Percentiles rank a stretch among this genome's conserved stretches.
Conservation (phyloP, 768 basidiomycete genomes). For the Pleurotus tuber-regium region DNA sequence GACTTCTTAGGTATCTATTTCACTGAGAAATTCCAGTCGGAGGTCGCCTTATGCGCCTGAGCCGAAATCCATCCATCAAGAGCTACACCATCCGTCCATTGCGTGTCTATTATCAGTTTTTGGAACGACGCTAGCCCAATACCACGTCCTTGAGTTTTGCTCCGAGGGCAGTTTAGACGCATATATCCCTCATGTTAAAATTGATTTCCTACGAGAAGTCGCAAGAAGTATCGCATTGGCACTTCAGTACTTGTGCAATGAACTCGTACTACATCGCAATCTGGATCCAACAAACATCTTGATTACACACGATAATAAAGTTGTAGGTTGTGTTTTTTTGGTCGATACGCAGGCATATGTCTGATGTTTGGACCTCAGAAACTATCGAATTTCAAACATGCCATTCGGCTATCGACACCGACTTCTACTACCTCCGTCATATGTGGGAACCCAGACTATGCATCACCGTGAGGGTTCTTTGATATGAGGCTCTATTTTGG, state of each 20-base stretch:
- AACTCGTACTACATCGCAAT: constrained; percentile 41
- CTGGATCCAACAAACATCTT: constrained; percentile 38
- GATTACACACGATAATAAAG: constrained; percentile 34
- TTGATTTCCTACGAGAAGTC: constrained; percentile 32
- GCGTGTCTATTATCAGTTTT: constrained; percentile 44
- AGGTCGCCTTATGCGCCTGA: constrained; percentile 8
- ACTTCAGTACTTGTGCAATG: constrained; percentile 39
- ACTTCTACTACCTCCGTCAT: constrained; percentile 19
- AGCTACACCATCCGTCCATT: constrained; percentile 48
- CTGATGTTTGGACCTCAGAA: constrained; percentile 30
- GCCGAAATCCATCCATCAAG: constrained; percentile 31
- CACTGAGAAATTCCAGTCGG: no score
- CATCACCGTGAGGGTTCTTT: constrained; percentile 37
- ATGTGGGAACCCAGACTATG: constrained; percentile 25
- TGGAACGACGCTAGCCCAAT: constrained; percentile 25
- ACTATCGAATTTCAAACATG: constrained; percentile 38
- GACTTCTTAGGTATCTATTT: no score
- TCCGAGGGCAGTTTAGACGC: constrained; percentile 33
- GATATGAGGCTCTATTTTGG: background rate
- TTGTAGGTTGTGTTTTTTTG: constrained; percentile 29
- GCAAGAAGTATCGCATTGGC: constrained; percentile 38
- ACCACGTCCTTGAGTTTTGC: constrained; percentile 47
- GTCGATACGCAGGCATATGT: no score
- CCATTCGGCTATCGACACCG: constrained; percentile 26
- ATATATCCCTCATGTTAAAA: constrained; percentile 26